Base-by-base conservation (phyloP, 352 stramenopile genomes). In the Globisporangium parvum region DNA sequence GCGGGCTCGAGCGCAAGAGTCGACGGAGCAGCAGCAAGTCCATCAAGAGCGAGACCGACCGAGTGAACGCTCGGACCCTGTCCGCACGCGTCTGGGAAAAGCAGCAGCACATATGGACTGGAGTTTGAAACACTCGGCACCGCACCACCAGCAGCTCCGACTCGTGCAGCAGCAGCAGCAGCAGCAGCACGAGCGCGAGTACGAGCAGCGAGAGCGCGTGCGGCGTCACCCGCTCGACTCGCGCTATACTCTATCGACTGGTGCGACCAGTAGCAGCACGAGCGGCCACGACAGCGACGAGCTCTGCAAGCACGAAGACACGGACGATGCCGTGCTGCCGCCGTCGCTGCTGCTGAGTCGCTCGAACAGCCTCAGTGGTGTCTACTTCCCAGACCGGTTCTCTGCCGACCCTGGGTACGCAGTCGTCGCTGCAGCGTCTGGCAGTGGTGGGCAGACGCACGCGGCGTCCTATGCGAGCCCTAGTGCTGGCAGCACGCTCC, bases 61-160 rank as follows among this genome's bases (percentile, higher is more conserved):
- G n/a, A n/a, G n/a, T n/a, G n/a, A n/a, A n/a, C n/a, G n/a, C n/a
- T n/a, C n/a, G n/a, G n/a, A 12, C 37, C 20, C 39, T 44, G 15
- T 18, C 12, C 39, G 17, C n/a, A n/a, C 0, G 31, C 33, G 26
- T 47, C 53, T 59, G 53, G 45, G 53, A 59, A 53, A 51, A 47
- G 53, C 53, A 53, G 35, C 33, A 20, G 15, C 23, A 42, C 60
- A 48, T 45, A 71, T 74, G 67, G 69, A 65, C 59, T 74, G 67
- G 67, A 31, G 55, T 47, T 47, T 9, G 21, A 57, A 50, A 57
- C 40, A n/a, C 47, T 35, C 50, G 37, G 2, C 37, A 15, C 26
- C 17, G 17, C 20, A 21, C 10, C n/a, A 37, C 11, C n/a, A 40
- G 1, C 37, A 56, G 15, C 51, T 40, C 20, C 53, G n/a, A 2